phyloP scores from a whole-genome alignment of 2,329 filamentous ascomycete genomes.

The Coniochaeta pulveracea region DNA sequence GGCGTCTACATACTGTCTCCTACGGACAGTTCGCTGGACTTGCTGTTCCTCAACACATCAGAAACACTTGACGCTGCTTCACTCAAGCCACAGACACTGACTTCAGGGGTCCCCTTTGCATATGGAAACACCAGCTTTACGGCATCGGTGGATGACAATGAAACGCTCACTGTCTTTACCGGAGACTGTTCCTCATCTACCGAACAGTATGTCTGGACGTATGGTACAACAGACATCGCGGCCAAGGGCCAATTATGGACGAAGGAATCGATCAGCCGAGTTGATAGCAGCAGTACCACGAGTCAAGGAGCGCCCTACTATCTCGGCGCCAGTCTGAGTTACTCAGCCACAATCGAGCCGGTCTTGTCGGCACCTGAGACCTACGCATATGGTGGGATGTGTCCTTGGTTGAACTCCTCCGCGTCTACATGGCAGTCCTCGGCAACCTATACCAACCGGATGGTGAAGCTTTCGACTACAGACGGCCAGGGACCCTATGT shows the following conservation, averaged over 20 bases:
- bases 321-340: conserved; percentile 49
- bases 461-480: conserved; percentile 50
- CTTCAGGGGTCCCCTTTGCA: conserved; percentile 52
- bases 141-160: conserved; percentile 54
- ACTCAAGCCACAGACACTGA: conserved; percentile 34
- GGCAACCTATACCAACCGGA: conserved; percentile 70
- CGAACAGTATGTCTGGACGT: conserved; percentile 56
- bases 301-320: conserved; percentile 32
- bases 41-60: conserved; percentile 58
- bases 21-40: conserved; percentile 31
- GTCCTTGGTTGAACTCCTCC: conserved; percentile 39
- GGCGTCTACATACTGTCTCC: conserved; percentile 62
- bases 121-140: conserved; percentile 45
- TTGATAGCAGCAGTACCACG: conserved; percentile 9
- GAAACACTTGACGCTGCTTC: conserved; percentile 36
- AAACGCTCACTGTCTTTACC: conserved; percentile 61
- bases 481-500: conserved; percentile 20
- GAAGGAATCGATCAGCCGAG: too few species aligned
- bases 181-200: conserved; percentile 55
- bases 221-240: conserved; percentile 30
- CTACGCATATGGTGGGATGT: conserved; percentile 89
- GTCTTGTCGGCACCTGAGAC: conserved; percentile 41
- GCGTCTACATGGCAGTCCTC: conserved; percentile 47
- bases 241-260: too few species aligned
- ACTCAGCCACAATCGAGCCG: conserved; percentile 49